phyloP scores from a whole-genome alignment of 345 rosid species.

The Limnanthes douglasii region DNA sequence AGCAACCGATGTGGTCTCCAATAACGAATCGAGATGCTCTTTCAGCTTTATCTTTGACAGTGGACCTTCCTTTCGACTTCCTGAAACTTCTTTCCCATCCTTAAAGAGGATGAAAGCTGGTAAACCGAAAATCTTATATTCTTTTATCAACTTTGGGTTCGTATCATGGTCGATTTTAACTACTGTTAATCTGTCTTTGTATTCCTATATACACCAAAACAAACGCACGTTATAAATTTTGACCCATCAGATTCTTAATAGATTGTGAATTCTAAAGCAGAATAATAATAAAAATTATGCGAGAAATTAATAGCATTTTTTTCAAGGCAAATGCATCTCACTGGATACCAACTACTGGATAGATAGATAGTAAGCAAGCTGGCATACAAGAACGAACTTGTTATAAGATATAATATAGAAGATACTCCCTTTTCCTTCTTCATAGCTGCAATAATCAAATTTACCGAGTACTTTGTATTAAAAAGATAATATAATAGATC shows the following conservation, averaged over 20 bases:
- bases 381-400: too few species aligned
- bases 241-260: too few species aligned
- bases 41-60: conserved; percentile 67
- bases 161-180: conserved; percentile 76
- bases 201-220: conserved; percentile 22
- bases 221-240: too few species aligned
- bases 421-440: too few species aligned
- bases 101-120: conserved; percentile 67
- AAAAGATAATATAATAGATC: too few species aligned
- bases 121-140: conserved; percentile 69
- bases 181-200: conserved; percentile 40
- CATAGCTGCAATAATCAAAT: too few species aligned
- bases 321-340: not conserved
- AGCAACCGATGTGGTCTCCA: conserved; percentile 35
- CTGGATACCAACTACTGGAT: not conserved
- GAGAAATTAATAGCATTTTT: not conserved
- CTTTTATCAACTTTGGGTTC: conserved; percentile 45
- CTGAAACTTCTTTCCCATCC: conserved; percentile 55
- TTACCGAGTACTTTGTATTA: too few species aligned
- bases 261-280: not conserved
- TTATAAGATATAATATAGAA: too few species aligned
- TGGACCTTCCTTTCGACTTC: conserved; percentile 83
- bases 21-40: conserved; percentile 41
- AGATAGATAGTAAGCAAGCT: not conserved
- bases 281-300: not conserved